Evolutionary conservation across 352 stramenopile genomes (phyloP).

Genomic region (Peronospora farinosa): DNA sequence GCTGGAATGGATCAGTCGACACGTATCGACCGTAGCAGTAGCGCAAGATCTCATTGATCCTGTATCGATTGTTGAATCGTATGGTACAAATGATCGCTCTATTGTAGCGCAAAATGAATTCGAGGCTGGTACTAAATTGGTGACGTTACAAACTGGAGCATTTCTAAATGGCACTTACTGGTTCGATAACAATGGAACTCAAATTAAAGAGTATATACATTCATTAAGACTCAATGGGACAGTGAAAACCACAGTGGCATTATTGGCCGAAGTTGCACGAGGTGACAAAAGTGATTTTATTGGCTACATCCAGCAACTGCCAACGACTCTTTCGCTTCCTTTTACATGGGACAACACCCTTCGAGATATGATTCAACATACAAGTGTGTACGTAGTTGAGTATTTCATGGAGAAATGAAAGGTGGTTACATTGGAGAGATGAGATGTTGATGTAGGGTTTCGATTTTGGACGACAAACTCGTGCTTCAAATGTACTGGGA

Average conservation of each 20-base stretch:
- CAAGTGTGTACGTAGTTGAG: slow-evolving; percentile 29
- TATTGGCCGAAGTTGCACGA: too few species aligned
- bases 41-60: slow-evolving; percentile 34
- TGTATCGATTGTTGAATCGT: slow-evolving; percentile 21
- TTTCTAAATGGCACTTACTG: slow-evolving; percentile 7
- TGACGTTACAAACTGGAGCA: slow-evolving; percentile 31
- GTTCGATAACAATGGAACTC: too few species aligned
- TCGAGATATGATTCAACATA: too few species aligned
- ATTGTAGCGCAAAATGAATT: slow-evolving; percentile 43
- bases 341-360: too few species aligned
- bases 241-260: too few species aligned
- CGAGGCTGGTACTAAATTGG: slow-evolving; percentile 27
- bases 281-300: too few species aligned
- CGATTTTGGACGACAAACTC: slow-evolving; percentile 49
- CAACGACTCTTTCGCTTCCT: too few species aligned
- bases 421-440: too few species aligned
- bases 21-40: slow-evolving; percentile 31
- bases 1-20: slow-evolving; percentile 32
- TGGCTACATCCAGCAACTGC: too few species aligned
- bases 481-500: slow-evolving; percentile 44
- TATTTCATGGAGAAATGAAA: background rate
- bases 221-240: too few species aligned
- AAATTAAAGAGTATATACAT: too few species aligned
- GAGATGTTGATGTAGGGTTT: slow-evolving; percentile 18
- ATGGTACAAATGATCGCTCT: slow-evolving; percentile 36